These are phyloP conservation scores for Serendipita indica DNA, from an alignment of 768 basidiomycete species.

Conservation along the genomic window DNA sequence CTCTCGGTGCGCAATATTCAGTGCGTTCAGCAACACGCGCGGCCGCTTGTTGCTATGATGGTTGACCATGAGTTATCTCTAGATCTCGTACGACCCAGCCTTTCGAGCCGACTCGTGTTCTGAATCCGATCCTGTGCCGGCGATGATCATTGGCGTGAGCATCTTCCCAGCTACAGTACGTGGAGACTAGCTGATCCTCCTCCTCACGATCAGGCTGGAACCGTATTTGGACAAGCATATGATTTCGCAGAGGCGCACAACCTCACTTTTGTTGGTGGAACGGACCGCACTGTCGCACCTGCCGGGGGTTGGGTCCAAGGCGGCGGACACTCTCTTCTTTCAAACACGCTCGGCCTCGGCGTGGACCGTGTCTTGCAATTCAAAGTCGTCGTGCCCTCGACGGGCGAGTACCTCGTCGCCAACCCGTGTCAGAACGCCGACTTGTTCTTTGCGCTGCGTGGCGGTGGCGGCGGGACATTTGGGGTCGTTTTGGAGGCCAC, in stretches of 20 bases:
- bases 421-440: slow-evolving; percentile 10
- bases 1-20: slow-evolving; percentile 23
- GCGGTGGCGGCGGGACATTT: slow-evolving; percentile 13
- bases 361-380: slow-evolving; percentile 19
- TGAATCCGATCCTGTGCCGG: slow-evolving; percentile 9
- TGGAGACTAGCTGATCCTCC: background rate
- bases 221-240: slow-evolving; percentile 21
- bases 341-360: slow-evolving; percentile 21
- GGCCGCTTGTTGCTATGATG: too few relatives aligned
- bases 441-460: slow-evolving; percentile 13
- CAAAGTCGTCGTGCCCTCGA: slow-evolving; percentile 10
- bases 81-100: slow-evolving; percentile 18
- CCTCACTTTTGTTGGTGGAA: slow-evolving; percentile 25
- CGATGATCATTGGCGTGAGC: slow-evolving; percentile 22
- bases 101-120: slow-evolving; percentile 17
- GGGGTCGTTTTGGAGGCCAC: slow-evolving; percentile 6
- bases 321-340: slow-evolving; percentile 22
- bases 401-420: background rate
- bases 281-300: slow-evolving; percentile 25
- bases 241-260: slow-evolving; percentile 25
- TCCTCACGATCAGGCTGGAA: slow-evolving; percentile 21
- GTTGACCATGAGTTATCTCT: too few relatives aligned
- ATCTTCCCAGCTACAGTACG: background rate
- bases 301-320: slow-evolving; percentile 26
- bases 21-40: too few relatives aligned